These are phyloP conservation scores for Penicillium fuscoglaucum DNA, from an alignment of 2,329 filamentous ascomycete species.

Conservation along the genomic window DNA sequence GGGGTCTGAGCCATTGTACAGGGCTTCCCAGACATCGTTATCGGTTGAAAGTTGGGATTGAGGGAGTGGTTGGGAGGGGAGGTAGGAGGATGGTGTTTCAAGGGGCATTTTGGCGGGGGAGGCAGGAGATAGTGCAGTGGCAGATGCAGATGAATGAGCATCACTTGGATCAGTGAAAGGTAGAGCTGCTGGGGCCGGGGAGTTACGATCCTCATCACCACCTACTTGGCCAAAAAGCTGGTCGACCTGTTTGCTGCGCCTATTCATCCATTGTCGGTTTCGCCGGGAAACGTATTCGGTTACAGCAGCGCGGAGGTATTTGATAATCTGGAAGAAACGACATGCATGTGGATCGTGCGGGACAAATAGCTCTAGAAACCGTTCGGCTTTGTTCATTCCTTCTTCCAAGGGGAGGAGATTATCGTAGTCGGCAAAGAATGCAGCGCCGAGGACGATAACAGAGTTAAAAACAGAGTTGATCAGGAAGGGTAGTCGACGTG, in stretches of 20 bases:
- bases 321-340: conserved; percentile 40
- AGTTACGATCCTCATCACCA: conserved; percentile 14
- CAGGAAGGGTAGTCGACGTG: conserved; percentile 47
- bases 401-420: conserved; percentile 37
- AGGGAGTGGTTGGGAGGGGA: conserved; percentile 16
- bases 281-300: conserved; percentile 39
- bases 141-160: conserved; percentile 6
- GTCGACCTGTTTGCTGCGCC: conserved; percentile 42
- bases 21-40: conserved; percentile 33
- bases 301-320: conserved; percentile 43
- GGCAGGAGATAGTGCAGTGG: conserved; percentile 24
- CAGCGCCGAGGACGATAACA: conserved; percentile 47
- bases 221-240: conserved; percentile 45
- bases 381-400: conserved; percentile 37
- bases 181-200: conserved; percentile 7
- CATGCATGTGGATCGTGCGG: conserved; percentile 40
- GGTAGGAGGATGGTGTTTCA: conserved; percentile 15
- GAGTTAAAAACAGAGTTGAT: conserved; percentile 51
- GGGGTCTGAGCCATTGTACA: conserved; percentile 26
- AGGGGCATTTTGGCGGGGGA: conserved; percentile 24
- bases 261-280: conserved; percentile 43
- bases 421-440: conserved; percentile 50
- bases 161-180: conserved; percentile 9
- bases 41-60: conserved; percentile 8
- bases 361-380: conserved; percentile 36